Percentiles rank a stretch among this genome's conserved stretches.
Conservation (phyloP, 1,284 basidiomycete species). For the Microbotryum silenes-acaulis region DNA sequence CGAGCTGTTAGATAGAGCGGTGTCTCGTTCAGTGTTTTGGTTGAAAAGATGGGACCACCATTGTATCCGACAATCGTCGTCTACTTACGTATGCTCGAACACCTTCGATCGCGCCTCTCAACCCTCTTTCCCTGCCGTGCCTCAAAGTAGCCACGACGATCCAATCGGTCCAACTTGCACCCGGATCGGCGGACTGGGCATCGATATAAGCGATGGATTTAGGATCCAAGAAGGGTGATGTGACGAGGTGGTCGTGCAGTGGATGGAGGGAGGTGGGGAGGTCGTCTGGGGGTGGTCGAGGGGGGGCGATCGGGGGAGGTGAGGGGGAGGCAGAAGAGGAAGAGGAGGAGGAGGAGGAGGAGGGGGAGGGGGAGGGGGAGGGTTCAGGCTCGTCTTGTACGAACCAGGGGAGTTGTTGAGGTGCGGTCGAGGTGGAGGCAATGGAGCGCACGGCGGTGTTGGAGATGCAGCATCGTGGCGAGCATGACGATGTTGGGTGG, state of each 20-base stretch:
- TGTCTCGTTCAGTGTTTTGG: not conserved
- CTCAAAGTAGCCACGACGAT: conserved; percentile 31
- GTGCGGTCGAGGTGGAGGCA: too few relatives aligned
- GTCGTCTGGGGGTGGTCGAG: conserved; percentile 26
- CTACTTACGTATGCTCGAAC: conserved; percentile 30
- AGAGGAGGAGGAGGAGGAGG: not conserved
- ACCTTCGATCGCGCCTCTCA: conserved; percentile 34
- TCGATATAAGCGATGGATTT: conserved; percentile 33
- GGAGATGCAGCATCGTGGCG: too few relatives aligned
- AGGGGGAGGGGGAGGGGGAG: too few relatives aligned
- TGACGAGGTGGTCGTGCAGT: conserved; percentile 31
- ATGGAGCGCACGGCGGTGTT: too few relatives aligned
- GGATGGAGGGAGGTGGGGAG: conserved; percentile 28
- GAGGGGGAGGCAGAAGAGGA: not conserved
- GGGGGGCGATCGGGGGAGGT: conserved; percentile 13
- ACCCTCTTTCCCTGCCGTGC: conserved; percentile 32
- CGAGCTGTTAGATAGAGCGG: conserved; percentile 10
- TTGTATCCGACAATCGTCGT: not conserved
- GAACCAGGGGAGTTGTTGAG: too few relatives aligned
- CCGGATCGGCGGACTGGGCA: conserved; percentile 30
- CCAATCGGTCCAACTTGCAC: conserved; percentile 36
- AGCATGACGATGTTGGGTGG: too few relatives aligned
- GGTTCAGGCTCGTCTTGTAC: too few relatives aligned
- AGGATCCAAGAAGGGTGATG: conserved; percentile 34
- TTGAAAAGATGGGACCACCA: not conserved